These are phyloP conservation scores for Moesziomyces aphidis DNA, from an alignment of 1,284 basidiomycete genomes.

Conservation along the genomic window DNA sequence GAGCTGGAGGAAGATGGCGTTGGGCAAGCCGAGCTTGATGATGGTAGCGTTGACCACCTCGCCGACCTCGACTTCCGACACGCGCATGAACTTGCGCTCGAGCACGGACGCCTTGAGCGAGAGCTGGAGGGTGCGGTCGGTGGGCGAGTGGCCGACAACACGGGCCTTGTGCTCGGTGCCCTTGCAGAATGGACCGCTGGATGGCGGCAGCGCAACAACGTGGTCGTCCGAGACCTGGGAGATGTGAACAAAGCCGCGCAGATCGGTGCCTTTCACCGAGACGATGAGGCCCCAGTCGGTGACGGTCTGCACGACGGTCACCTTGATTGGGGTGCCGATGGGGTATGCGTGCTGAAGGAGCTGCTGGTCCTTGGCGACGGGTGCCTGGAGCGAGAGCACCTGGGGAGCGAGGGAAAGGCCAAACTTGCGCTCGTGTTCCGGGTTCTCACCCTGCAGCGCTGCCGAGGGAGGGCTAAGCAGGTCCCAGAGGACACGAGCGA, in stretches of 20 bases:
- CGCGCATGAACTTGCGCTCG: conserved; percentile 86
- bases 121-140: conserved; percentile 90
- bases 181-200: conserved; percentile 65
- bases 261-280: conserved; percentile 42
- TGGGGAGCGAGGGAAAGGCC: conserved; percentile 60
- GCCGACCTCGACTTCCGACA: conserved; percentile 76
- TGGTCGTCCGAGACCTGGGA: conserved; percentile 94
- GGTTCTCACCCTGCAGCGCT: conserved; percentile 41
- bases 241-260: conserved; percentile 71
- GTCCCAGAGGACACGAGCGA: conserved; percentile 84
- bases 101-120: conserved; percentile 85
- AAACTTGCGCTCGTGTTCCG: conserved; percentile 57
- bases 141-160: conserved; percentile 85
- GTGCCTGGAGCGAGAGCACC: conserved; percentile 52
- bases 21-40: conserved; percentile 54
- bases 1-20: conserved; percentile 64
- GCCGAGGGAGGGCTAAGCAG: conserved; percentile 44
- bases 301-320: conserved; percentile 52
- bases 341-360: conserved; percentile 54
- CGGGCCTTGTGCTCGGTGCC: conserved; percentile 78
- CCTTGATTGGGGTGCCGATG: conserved; percentile 56
- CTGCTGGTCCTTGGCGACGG: conserved; percentile 29
- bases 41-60: conserved; percentile 51
- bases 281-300: conserved; percentile 63
- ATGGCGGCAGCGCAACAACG: conserved; percentile 77